Base-by-base conservation (phyloP, 805 yeast species). In the Wickerhamiella vanderwaltii region DNA sequence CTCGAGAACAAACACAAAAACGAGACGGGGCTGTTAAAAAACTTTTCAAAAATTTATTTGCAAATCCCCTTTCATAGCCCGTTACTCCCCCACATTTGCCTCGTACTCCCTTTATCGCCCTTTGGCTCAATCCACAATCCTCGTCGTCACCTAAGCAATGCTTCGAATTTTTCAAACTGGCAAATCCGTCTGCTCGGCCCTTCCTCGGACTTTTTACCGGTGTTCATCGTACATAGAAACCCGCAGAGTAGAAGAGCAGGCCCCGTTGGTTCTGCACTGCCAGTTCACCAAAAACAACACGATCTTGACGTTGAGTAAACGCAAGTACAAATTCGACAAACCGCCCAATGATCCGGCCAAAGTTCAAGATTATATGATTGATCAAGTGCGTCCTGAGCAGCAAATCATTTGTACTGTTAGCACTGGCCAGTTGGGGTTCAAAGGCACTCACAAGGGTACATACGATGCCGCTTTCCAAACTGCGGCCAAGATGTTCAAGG, bases 381-480 rank as follows among this genome's bases (percentile, higher is more conserved):
- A 85, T 58, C 79, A 79, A 62, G 65, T 84, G 51, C 75, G 79
- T 47, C 72, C 87, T 37, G 91, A 86, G 19, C 88, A 87, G 61
- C 79, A 75, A 48, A 77, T 79, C 22, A 69, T 73, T 48, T 57
- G 79, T 34, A 73, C 79, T 17, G 64, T 83, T 39, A 72, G 84
- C 6, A 79, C 95, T 0, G 98, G 98, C 39, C 75, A 73, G 56
- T 66, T 85, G 39, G 98, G 97, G 3, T 88, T 86, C 67, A 73
- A 85, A 55, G 85, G 86, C 55, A 74, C 91, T 13, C 85, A 85
- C 43, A 76, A 95, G 62, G 84, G 93, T 37, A 94, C 85, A 60
- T 84, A 83, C 55, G 98, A 88, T 62, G 95, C 95, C 1, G 80
- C 80, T 11, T 87, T 79, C 67, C 95, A 86, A 59, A 79, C 88